Percentiles rank a stretch among this genome's conserved stretches.
phyloP scores from a whole-genome alignment of 768 basidiomycete species.

The Phanerodontia chrysosporium region DNA sequence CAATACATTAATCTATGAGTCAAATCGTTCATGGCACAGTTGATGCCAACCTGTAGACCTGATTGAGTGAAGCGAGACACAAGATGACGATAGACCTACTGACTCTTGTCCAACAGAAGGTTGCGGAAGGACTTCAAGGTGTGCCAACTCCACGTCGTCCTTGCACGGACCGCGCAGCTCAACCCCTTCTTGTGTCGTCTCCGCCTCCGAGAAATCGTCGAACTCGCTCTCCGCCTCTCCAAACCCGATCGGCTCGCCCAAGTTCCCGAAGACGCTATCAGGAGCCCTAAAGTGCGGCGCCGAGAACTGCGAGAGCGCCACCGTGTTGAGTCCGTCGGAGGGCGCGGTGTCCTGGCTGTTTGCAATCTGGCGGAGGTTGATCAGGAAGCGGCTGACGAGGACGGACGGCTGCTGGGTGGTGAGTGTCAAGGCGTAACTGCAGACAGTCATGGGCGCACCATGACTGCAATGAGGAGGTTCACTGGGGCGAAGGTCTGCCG shows the following conservation, averaged over 20 bases:
- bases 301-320: not conserved
- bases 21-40: too few species aligned
- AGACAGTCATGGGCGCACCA: not conserved
- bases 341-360: not conserved
- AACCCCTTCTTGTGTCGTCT: not conserved
- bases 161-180: not conserved
- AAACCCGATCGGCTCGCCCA: not conserved
- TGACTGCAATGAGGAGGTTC: not conserved
- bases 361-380: not conserved
- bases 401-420: not conserved
- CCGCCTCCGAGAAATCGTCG: not conserved
- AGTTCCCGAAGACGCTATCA: not conserved
- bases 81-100: too few species aligned
- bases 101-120: too few species aligned
- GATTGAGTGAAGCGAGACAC: too few species aligned
- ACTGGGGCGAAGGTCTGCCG: not conserved
- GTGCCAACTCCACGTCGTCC: not conserved
- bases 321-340: not conserved
- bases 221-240: not conserved
- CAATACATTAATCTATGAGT: too few species aligned
- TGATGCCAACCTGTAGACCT: too few species aligned
- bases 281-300: not conserved
- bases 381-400: slow-evolving; percentile 1
- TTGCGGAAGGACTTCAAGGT: too few species aligned
- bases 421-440: not conserved